These are phyloP conservation scores for Ochromonas danica DNA, from an alignment of 108 stramenopile species.

Conservation along the genomic window DNA sequence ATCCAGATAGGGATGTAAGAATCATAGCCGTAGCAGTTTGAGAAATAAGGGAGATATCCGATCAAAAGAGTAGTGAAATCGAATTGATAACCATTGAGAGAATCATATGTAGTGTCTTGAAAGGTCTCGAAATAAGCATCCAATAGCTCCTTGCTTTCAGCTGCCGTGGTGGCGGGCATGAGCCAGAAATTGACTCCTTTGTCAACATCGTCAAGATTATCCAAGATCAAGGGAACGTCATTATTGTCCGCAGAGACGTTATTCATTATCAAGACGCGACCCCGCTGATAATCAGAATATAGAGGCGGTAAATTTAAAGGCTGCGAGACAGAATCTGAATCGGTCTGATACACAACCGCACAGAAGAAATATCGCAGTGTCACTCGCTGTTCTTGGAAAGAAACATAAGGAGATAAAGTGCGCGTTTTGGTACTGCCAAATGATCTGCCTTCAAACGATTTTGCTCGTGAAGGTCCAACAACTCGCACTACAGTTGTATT, in stretches of 20 bases:
- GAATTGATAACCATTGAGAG: conserved; percentile 24
- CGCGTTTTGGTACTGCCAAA: conserved; percentile 48
- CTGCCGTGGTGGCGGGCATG: conserved; percentile 36
- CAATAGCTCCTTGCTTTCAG: conserved; percentile 56
- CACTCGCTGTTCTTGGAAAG: conserved; percentile 58
- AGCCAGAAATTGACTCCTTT: conserved; percentile 19
- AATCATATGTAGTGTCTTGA: conserved; percentile 48
- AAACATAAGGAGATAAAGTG: conserved; percentile 62
- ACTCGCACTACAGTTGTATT: conserved; percentile 63
- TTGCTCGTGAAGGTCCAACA: conserved; percentile 42
- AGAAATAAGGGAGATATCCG: conserved; percentile 76
- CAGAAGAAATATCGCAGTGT: conserved; percentile 57
- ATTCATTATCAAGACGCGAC: conserved; percentile 71
- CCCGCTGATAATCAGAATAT: conserved; percentile 64
- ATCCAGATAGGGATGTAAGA: conserved; percentile 54
- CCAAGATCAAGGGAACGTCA: conserved; percentile 9
- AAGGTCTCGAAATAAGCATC: conserved; percentile 74
- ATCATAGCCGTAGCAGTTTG: conserved; percentile 73
- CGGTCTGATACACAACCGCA: conserved; percentile 20
- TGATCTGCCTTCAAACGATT: conserved; percentile 37
- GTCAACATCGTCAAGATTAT: background rate
- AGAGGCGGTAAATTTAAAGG: conserved; percentile 77
- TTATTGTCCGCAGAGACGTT: conserved; percentile 43
- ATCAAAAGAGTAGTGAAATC: conserved; percentile 58
- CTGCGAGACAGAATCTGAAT: conserved; percentile 39